Conservation (phyloP, 2,329 filamentous ascomycete genomes). For the Neoarthrinium moseri region DNA sequence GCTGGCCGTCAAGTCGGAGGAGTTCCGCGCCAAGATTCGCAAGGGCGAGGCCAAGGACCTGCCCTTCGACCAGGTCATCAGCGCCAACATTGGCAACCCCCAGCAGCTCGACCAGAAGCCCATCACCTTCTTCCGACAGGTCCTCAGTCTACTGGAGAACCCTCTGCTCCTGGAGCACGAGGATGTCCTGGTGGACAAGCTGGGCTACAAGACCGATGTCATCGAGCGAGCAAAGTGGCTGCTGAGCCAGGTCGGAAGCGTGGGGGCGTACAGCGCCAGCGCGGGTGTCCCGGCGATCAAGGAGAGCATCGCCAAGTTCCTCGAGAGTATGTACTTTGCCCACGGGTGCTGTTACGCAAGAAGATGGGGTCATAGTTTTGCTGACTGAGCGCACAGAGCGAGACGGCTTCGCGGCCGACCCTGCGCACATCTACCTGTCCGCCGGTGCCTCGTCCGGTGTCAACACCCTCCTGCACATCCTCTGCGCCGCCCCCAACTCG, state of each 20-base stretch:
- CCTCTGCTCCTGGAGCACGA: constrained; percentile 79
- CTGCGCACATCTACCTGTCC: constrained; percentile 83
- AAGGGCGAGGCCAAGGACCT: constrained; percentile 57
- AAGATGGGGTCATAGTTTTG: not conserved
- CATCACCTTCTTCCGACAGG: constrained; percentile 98
- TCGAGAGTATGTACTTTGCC: constrained; percentile 64
- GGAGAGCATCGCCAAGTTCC: constrained; percentile 87
- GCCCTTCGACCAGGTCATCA: constrained; percentile 89
- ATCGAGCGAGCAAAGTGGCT: constrained; percentile 80
- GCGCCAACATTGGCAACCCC: constrained; percentile 97
- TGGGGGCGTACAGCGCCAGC: constrained; percentile 95
- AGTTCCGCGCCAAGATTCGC: constrained; percentile 74
- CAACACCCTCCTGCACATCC: constrained; percentile 86
- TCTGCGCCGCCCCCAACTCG: constrained; percentile 73
- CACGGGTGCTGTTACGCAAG: not conserved
- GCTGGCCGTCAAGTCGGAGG: constrained; percentile 88
- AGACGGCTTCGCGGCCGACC: constrained; percentile 83
- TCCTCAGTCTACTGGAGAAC: constrained; percentile 90
- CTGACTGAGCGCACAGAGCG: constrained; percentile 51
- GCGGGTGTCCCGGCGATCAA: constrained; percentile 84
- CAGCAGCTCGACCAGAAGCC: constrained; percentile 99
- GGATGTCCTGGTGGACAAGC: constrained; percentile 68
- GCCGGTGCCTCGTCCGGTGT: constrained; percentile 92
- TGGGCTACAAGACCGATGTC: constrained; percentile 90
- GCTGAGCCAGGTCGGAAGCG: constrained; percentile 80